These are phyloP conservation scores for Tremella mesenterica DNA, from an alignment of 768 basidiomycete genomes.

Conservation along the genomic window DNA sequence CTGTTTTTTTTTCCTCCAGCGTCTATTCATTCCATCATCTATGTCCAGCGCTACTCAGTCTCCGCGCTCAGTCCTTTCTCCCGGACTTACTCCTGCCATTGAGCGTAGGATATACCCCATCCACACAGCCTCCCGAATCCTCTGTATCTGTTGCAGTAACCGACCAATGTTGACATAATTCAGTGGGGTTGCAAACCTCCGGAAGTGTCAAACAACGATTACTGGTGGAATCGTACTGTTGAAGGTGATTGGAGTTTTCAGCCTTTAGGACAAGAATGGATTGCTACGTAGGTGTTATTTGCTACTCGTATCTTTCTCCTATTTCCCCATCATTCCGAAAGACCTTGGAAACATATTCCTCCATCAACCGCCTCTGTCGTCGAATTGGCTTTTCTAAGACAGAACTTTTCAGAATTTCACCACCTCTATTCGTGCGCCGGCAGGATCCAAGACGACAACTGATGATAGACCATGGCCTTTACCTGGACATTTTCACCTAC, in stretches of 20 bases:
- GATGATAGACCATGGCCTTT: conserved; percentile 39
- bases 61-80: too few relatives aligned
- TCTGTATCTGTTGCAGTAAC: not conserved
- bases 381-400: too few relatives aligned
- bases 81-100: too few relatives aligned
- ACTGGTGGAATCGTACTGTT: conserved; percentile 30
- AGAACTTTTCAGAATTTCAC: too few relatives aligned
- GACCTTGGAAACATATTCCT: too few relatives aligned
- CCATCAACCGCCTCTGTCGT: too few relatives aligned
- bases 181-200: conserved; percentile 39
- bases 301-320: too few relatives aligned
- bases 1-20: not conserved
- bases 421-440: not conserved
- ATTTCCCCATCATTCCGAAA: too few relatives aligned
- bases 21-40: too few relatives aligned
- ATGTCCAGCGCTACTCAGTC: too few relatives aligned
- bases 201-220: conserved; percentile 22
- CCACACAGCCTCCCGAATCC: too few relatives aligned
- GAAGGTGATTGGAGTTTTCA: conserved; percentile 36
- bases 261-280: conserved; percentile 39
- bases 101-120: too few relatives aligned
- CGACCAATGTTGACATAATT: not conserved
- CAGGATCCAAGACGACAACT: not conserved
- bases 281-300: conserved; percentile 36
- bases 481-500: conserved; percentile 34